These are phyloP conservation scores for Phylloporus sp. DNA, from an alignment of 1,284 basidiomycete genomes.

Conservation along the genomic window DNA sequence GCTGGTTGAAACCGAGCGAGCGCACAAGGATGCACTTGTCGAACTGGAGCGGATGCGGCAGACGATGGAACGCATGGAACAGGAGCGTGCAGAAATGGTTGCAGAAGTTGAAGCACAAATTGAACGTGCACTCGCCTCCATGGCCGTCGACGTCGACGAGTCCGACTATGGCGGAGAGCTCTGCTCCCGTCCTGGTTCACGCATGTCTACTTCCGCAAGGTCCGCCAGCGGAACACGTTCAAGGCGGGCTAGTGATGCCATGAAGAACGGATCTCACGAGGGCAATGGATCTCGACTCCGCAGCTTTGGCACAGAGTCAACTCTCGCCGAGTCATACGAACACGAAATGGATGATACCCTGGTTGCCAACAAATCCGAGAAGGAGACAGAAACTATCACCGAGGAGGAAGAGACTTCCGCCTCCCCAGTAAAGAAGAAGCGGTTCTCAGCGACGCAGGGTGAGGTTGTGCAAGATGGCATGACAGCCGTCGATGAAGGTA, in stretches of 20 bases:
- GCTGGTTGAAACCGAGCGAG: slow-evolving; percentile 70
- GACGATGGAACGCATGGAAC: slow-evolving; percentile 83
- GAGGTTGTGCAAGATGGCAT: slow-evolving; percentile 74
- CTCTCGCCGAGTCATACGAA: slow-evolving; percentile 67
- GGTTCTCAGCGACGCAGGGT: slow-evolving; percentile 69
- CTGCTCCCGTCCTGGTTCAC: slow-evolving; percentile 51
- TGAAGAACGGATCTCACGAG: slow-evolving; percentile 41
- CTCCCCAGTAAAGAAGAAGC: slow-evolving; percentile 60
- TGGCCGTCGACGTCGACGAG: slow-evolving; percentile 79
- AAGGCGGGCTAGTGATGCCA: slow-evolving; percentile 59
- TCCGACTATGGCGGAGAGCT: slow-evolving; percentile 65
- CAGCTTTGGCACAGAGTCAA: slow-evolving; percentile 76
- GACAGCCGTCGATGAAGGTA: slow-evolving; percentile 81
- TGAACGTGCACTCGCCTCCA: slow-evolving; percentile 78
- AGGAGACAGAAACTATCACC: slow-evolving; percentile 53
- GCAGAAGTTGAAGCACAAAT: slow-evolving; percentile 88
- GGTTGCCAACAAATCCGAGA: slow-evolving; percentile 43
- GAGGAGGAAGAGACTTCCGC: slow-evolving; percentile 55
- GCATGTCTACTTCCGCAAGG: slow-evolving; percentile 44
- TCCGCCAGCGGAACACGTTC: slow-evolving; percentile 56
- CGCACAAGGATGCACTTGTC: slow-evolving; percentile 67
- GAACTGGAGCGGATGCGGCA: slow-evolving; percentile 76
- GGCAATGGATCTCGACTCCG: slow-evolving; percentile 46
- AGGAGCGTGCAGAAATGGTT: slow-evolving; percentile 83
- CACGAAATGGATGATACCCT: slow-evolving; percentile 44